Conservation (phyloP, 495 filamentous ascomycete genomes). For the Bacidia rubella region DNA sequence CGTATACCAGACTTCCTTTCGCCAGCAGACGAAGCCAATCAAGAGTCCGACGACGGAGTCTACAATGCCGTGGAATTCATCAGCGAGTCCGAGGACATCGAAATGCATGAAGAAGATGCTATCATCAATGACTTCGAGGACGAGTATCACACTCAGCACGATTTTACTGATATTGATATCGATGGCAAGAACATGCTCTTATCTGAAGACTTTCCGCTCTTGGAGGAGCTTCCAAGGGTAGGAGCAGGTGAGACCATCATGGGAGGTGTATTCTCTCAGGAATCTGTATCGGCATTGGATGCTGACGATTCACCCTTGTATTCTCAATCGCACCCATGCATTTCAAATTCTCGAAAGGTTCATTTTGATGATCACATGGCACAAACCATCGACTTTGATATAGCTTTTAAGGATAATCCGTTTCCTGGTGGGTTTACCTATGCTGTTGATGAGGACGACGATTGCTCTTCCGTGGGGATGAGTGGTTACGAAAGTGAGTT, state of each 20-base stretch:
- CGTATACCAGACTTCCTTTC: not conserved
- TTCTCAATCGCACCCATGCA: constrained; percentile 9
- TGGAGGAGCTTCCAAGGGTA: constrained; percentile 28
- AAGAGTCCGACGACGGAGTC: constrained; percentile 42
- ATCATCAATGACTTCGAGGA: constrained; percentile 41
- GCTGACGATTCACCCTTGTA: not conserved
- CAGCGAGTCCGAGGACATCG: constrained; percentile 59
- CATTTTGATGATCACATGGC: not conserved
- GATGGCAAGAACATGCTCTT: constrained; percentile 32
- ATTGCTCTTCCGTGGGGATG: constrained; percentile 41
- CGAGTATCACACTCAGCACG: constrained; percentile 15
- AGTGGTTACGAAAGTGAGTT: constrained; percentile 74
- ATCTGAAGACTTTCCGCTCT: constrained; percentile 33
- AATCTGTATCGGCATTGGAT: not conserved
- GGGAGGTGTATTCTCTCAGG: too few species aligned
- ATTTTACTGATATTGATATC: constrained; percentile 32
- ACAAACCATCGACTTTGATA: not conserved
- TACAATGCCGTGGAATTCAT: constrained; percentile 67
- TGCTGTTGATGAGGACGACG: constrained; percentile 30
- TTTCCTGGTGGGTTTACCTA: constrained; percentile 18
- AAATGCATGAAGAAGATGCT: constrained; percentile 58
- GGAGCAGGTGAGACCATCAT: constrained; percentile 21
- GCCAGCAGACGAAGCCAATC: not conserved
- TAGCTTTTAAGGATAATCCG: constrained; percentile 19
- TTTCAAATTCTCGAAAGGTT: not conserved